Evolutionary conservation across 2,329 filamentous ascomycete species (phyloP).

Genomic region (Gyromitra esculenta): DNA sequence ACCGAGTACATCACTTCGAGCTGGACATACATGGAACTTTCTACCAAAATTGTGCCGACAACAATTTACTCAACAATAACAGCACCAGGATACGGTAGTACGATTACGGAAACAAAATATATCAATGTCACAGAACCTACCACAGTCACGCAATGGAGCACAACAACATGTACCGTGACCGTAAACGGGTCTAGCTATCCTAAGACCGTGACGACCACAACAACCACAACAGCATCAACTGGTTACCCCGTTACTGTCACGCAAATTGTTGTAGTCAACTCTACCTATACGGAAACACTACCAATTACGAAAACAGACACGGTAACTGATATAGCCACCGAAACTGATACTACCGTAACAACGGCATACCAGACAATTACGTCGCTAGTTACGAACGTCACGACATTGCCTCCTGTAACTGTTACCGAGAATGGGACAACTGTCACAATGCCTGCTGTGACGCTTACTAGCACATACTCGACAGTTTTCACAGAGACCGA

Average conservation of each 20-base stretch:
- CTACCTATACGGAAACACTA: conserved; percentile 42
- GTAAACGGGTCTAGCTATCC: conserved; percentile 27
- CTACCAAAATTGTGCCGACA: conserved; percentile 31
- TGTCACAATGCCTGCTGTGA: conserved; percentile 39
- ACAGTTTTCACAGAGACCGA: conserved; percentile 18
- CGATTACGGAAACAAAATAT: conserved; percentile 15
- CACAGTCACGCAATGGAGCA: conserved; percentile 14
- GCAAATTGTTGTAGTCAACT: conserved; percentile 42
- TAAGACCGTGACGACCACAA: conserved; percentile 15
- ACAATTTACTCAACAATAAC: conserved; percentile 40
- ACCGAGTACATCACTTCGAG: conserved; percentile 43
- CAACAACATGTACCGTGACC: conserved; percentile 32
- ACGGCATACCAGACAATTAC: conserved; percentile 38
- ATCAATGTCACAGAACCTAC: background rate
- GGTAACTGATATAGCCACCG: conserved; percentile 36
- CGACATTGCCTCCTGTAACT: conserved; percentile 7
- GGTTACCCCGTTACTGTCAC: conserved; percentile 31
- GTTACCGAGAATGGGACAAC: conserved; percentile 36
- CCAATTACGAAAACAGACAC: conserved; percentile 32
- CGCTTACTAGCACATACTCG: conserved; percentile 37
- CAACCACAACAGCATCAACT: conserved; percentile 6
- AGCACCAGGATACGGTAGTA: conserved; percentile 6
- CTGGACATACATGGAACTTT: conserved; percentile 41
- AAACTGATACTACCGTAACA: conserved; percentile 5
- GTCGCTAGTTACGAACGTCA: conserved; percentile 2